Conservation (phyloP, 441 rosid genomes). For the Croton laevigatus region DNA sequence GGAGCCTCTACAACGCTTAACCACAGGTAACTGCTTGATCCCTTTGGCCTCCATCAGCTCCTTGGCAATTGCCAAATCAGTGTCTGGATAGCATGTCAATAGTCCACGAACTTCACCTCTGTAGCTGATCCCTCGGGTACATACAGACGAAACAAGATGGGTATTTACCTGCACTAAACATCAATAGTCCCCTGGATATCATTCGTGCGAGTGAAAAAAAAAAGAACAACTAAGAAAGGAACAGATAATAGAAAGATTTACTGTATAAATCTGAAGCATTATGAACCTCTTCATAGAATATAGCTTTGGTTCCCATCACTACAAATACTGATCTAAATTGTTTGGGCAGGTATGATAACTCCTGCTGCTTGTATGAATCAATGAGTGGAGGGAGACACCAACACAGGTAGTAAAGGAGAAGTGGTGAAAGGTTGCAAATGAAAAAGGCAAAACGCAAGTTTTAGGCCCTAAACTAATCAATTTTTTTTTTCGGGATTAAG, state of each 20-base stretch:
- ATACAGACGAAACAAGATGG: conserved; percentile 63
- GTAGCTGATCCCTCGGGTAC: conserved; percentile 72
- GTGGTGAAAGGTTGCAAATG: not conserved
- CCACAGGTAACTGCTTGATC: conserved; percentile 88
- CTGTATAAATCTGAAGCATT: not conserved
- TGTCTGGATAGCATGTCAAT: conserved; percentile 77
- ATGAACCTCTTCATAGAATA: not conserved
- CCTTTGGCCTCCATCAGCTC: conserved; percentile 96
- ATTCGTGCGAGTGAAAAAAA: not conserved
- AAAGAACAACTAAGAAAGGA: not conserved
- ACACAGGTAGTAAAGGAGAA: not conserved
- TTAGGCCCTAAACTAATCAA: too few species aligned
- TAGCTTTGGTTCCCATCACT: not conserved
- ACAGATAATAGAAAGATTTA: not conserved
- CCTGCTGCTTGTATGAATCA: not conserved
- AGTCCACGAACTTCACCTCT: conserved; percentile 78
- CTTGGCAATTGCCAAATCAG: conserved; percentile 73
- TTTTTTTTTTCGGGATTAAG: too few species aligned
- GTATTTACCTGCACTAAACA: conserved; percentile 48
- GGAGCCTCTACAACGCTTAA: conserved; percentile 54
- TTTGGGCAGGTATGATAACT: too few species aligned
- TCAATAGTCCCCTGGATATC: conserved; percentile 3
- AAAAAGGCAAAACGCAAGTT: too few species aligned
- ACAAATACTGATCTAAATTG: not conserved
- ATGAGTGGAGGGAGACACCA: not conserved